A percentile compares a stretch with the other conserved stretches of the same genome.
These are phyloP conservation scores for Seiridium unicorne DNA, from an alignment of 2,329 filamentous ascomycete genomes.

Conservation along the genomic window DNA sequence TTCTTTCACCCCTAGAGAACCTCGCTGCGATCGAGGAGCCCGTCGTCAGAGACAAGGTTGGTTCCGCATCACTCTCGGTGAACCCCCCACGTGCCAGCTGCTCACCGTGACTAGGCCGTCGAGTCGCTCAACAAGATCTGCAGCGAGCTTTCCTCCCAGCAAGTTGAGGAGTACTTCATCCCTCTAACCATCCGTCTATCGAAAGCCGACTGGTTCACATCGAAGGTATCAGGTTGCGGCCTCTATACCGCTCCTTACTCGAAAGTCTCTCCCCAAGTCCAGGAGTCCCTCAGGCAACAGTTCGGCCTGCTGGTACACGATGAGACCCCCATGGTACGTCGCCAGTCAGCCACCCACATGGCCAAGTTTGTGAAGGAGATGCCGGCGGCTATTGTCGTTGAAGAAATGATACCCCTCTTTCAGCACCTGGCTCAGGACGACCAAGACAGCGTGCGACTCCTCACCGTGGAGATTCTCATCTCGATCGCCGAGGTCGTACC, in stretches of 20 bases:
- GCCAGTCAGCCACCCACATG: constrained; percentile 93
- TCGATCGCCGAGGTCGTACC: constrained; percentile 95
- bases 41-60: constrained; percentile 94
- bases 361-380: constrained; percentile 98
- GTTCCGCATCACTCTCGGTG: constrained; percentile 15
- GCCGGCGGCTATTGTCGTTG: constrained; percentile 85
- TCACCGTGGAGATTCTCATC: constrained; percentile 96
- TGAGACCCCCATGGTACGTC: constrained; percentile 97
- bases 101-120: constrained; percentile 66
- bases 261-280: constrained; percentile 82
- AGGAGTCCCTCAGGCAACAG: constrained; percentile 88
- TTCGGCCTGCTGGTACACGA: constrained; percentile 94
- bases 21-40: constrained; percentile 98
- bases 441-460: constrained; percentile 92
- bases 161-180: constrained; percentile 97
- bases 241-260: constrained; percentile 93
- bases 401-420: constrained; percentile 99
- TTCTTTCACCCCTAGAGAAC: constrained; percentile 96
- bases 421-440: constrained; percentile 95
- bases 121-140: constrained; percentile 99
- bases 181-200: constrained; percentile 92
- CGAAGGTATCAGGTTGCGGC: constrained; percentile 96
- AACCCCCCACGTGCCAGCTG: constrained; percentile 9
- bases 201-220: constrained; percentile 99
- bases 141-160: constrained; percentile 81